Evolutionary conservation across 2,329 filamentous ascomycete genomes (phyloP), one percentile per base, ranked within the genome.

Genomic region (Colletotrichum sp.): DNA sequence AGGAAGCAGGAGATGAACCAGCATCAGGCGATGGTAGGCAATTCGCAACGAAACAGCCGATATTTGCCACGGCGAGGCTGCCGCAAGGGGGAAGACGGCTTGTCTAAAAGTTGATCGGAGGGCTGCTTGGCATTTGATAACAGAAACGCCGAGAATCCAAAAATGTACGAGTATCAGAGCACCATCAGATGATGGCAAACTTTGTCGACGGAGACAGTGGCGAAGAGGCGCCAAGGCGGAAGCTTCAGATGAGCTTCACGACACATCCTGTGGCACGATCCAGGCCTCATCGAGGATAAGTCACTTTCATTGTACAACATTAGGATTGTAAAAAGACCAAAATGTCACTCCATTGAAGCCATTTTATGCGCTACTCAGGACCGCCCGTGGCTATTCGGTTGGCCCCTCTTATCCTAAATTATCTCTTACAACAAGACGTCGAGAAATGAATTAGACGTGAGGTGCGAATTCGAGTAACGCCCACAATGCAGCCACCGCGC

Each of bases 401-500:
- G 49, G 22, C 19, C 61, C 6, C 6, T 22, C 29, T 64, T 22
- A 30, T 67, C 55, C 44, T 44, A 22, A 36, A 63, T 34, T 34
- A 11, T 25, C 6, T 49, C 63, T 16, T 30, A 13, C 16, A 27
- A 29, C n/a, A 27, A 29, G 27, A n/a, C 57, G 16, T 49, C 27
- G 13, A 66, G 7, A 62, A 59, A 15, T 19, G 22, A 73, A 59
- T 29, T 55, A 39, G 27, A 61, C 13, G 22, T 13, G 68, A 59
- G 25, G 68, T 34, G 39, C 30, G 15, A n/a, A 32, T 22, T 39
- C 7, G 16, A 69, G 6, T 19, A 70, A 74, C 70, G 74, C 70
- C 69, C 61, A 29, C 22, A 30, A 73, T 69, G 70, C 70, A 61
- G 32, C 70, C 70, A 36, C 64, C 70, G 29, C 74, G 70, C 69